A percentile compares a stretch with the other conserved stretches of the same genome.
Evolutionary conservation across 1,284 basidiomycete genomes (phyloP).

Genomic region (Ustilago shanxiensis): DNA sequence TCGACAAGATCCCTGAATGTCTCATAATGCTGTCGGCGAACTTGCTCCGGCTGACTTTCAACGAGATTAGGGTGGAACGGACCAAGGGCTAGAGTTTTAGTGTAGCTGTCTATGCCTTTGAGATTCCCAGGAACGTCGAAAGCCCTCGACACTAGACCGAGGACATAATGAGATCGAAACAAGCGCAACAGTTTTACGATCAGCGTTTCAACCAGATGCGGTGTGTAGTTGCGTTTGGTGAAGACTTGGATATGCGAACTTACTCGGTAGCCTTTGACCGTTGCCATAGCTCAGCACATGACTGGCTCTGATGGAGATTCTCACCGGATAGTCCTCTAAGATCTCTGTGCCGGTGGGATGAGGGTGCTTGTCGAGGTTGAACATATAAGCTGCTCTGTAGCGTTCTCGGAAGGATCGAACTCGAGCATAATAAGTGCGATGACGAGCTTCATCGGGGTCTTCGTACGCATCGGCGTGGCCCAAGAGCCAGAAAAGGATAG

Average conservation of each 20-base stretch:
- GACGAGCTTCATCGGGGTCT: constrained; percentile 11
- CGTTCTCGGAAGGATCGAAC: neutral
- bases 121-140: neutral
- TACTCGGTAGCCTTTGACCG: neutral
- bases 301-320: neutral
- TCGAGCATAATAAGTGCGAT: neutral
- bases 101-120: neutral
- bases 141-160: neutral
- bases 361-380: neutral
- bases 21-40: neutral
- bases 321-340: neutral
- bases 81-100: neutral
- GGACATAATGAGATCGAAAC: too few species aligned
- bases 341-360: neutral
- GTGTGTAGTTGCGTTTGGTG: neutral
- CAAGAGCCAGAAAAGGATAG: neutral
- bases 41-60: neutral
- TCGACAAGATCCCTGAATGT: neutral
- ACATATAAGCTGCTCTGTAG: neutral
- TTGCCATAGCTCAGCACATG: constrained; percentile 3
- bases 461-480: constrained; percentile 3
- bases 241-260: neutral
- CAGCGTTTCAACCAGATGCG: neutral
- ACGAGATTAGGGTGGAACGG: constrained; percentile 15
- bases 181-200: too few species aligned